Base-by-base conservation (phyloP, 116 monocot genomes). In the Iris pallida region DNA sequence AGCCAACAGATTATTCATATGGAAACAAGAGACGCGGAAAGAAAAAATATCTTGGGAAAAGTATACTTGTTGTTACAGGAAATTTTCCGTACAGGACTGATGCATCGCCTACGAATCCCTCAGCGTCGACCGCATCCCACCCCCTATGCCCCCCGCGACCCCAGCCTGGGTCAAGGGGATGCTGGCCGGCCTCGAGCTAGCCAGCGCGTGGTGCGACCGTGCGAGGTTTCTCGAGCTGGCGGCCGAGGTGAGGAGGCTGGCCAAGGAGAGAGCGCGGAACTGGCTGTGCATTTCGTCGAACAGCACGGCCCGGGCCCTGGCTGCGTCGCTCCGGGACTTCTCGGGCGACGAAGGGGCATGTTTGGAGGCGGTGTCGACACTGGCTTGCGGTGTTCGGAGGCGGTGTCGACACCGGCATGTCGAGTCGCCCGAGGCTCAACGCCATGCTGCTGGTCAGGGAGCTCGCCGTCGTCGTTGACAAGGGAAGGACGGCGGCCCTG, bases 221-320 rank as follows among this genome's bases (percentile, higher is more conserved):
- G 7, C 40, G 0, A n/a, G 73, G 17, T 68, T 61, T 65, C 6
- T 17, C 8, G 69, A 68, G 66, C 63, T 70, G 61, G 74, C 42
- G 3, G 60, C 19, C 14, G 68, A 57, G 55, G 65, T 86, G 13
- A 74, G 51, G 69, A 15, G 16, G 0, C 59, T 71, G 4, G 80
- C 68, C 6, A 73, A 71, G 57, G 86, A 82, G 53, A 80, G 80
- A 65, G 82, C 79, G 61, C 65, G 82, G 51, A 86, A 82, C 68
- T 48, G 76, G 42, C 30, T 66, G 16, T 74, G 73, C 64, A 53
- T 82, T 20, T 46, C 53, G 47, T 63, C 68, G 16, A 47, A 58
- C 8, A 79, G 79, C 6, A 67, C 63, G 13, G 67, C 61, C 0
- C 43, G 56, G 1, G 73, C 64, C 1, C 19, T 86, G 5, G 71